A percentile compares a stretch with the other conserved stretches of the same genome.
phyloP scores from a whole-genome alignment of 2,329 filamentous ascomycete genomes.

The Aspergillus felis region DNA sequence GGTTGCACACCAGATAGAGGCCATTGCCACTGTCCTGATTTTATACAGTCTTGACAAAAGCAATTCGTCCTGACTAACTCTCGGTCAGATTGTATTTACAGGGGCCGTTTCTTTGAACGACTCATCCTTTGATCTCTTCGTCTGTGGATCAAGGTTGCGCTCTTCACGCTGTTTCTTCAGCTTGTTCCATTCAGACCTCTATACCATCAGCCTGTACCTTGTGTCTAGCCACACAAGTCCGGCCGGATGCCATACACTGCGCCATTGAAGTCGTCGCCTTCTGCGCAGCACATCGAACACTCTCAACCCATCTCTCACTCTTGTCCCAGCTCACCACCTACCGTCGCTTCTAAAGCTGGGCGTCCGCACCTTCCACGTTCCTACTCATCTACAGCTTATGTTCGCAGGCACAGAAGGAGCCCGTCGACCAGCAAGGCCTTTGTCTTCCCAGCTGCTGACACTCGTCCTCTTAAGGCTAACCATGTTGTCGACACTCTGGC shows the following conservation, averaged over 20 bases:
- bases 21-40: not conserved
- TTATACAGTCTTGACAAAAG: not conserved
- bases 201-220: conserved; percentile 14
- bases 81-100: not conserved
- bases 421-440: conserved; percentile 46
- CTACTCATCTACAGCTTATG: conserved; percentile 57
- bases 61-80: not conserved
- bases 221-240: conserved; percentile 30
- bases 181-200: not conserved
- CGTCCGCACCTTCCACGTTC: conserved; percentile 52
- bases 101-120: not conserved
- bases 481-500: conserved; percentile 42
- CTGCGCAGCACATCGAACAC: conserved; percentile 48
- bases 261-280: conserved; percentile 53
- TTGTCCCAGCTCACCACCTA: conserved; percentile 16
- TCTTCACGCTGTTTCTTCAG: not conserved
- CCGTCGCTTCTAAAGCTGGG: conserved; percentile 18
- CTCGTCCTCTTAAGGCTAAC: conserved; percentile 11
- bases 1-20: not conserved
- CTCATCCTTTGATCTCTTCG: not conserved
- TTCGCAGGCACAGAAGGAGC: conserved; percentile 59
- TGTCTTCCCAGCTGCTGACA: conserved; percentile 28
- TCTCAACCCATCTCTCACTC: conserved; percentile 40
- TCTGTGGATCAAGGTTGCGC: not conserved
- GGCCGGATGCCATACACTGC: conserved; percentile 51